Base-by-base conservation (phyloP, 805 yeast genomes). In the Candida berthetii region DNA sequence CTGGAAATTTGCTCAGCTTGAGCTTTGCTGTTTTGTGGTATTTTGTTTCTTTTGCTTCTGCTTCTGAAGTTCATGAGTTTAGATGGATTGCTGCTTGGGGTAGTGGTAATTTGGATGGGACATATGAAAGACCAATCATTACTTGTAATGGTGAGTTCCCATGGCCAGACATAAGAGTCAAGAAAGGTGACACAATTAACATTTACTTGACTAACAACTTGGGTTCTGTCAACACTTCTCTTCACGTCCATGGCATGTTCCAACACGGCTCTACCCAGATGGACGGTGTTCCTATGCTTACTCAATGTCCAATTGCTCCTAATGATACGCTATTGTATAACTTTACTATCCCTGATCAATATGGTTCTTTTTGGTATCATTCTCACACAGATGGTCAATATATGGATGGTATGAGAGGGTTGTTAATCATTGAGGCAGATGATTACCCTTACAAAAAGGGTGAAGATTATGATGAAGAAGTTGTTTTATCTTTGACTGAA, bases 321-420 rank as follows among this genome's bases (percentile, higher is more conserved):
- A 85, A 85, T 42, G 74, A 76, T 45, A 74, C 85, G 16, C 70
- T 78, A 65, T 62, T 82, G 48, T 91, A 93, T 72, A 89, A 91
- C 70, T 91, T 93, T 65, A 84, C 96, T 20, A 87, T 89, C 46
- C 76, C 76, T 38, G 62, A 60, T 46, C 96, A 91, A 65, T 79
- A 72, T 44, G 99, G 99, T 55, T 76, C 96, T 16, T 91, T 72
- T 72, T 91, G 98, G 99, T 93, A 91, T 72, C 99, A 91, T 65
- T 87, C 98, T 22, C 99, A 91, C 66, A 80, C 90, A 29, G 64
- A 74, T 19, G 91, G 90, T 52, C 95, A 90, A 65, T 89, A 88
- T 55, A 90, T 93, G 62, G 98, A 93, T 59, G 99, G 99, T 60
- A 74, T 85, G 79, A 75, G 89, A 67, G 93, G 83, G 55, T 68